Base-by-base conservation (phyloP, 495 filamentous ascomycete species). In the Penicillium desertorum region DNA sequence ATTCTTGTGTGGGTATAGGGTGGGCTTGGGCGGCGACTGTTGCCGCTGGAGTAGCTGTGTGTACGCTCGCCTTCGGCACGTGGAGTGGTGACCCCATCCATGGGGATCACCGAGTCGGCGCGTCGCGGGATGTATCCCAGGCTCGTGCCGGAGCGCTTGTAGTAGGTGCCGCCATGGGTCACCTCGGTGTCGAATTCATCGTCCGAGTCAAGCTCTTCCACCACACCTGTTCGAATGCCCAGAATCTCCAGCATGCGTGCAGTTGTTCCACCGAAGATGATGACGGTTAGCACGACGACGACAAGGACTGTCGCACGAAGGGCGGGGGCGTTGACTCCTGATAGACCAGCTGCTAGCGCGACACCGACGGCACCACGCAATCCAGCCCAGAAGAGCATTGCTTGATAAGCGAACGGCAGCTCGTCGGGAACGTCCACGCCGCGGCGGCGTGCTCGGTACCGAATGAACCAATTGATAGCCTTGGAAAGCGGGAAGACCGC, bases 121-220 rank as follows among this genome's bases (percentile, higher is more conserved):
- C 79, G 75, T 56, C 84, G 84, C n/a, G 92, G 88, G 17, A 76
- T 86, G 61, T 90, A 88, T 30, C 91, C 92, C 41, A 92, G 77
- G 7, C 80, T 89, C 37, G 81, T 83, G 39, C 80, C 86, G 57
- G 84, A 83, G 58, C 81, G 83, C 71, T 92, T 92, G 70, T 89
- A 88, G 68, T 89, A 94, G 8, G 87, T 86, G 7, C 85, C 87
- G 20, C 85, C 86, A 29, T 81, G 76, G 54, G 91, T 83, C 39
- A 89, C 84, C 69, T 98, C 94, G 54, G 96, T 98, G 66, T 98
- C 94, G 62, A 98, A 98, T 66, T 98, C 94, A 69, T 98, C 94
- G 66, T 98, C 94, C 6, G 89, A 95, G 64, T 98, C 94, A 36
- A 95, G 83, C 71, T 98, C 94, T 63, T 98, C 94, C 2, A 96